A percentile compares a stretch with the other conserved stretches of the same genome.
phyloP scores from a whole-genome alignment of 169 alveolate species.

The Plasmodium reichenowi region DNA sequence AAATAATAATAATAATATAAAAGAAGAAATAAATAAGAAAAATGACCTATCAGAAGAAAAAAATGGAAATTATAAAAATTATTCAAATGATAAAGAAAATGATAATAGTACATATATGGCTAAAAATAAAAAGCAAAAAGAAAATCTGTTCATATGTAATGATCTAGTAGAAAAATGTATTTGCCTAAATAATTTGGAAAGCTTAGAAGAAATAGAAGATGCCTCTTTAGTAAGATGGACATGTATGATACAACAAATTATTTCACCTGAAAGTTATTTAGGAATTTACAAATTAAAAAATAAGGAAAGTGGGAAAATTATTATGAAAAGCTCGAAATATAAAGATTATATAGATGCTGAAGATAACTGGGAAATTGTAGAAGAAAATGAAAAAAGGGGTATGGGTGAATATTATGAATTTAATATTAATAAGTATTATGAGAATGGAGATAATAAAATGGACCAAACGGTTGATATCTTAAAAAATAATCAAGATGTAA shows the following conservation, averaged over 20 bases:
- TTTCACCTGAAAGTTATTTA: slow-evolving; percentile 70
- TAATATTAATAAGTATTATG: slow-evolving; percentile 17
- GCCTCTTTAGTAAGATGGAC: slow-evolving; percentile 74
- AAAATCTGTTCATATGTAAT: slow-evolving; percentile 10
- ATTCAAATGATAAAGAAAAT: neutral
- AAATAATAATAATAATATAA: neutral
- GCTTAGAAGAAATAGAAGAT: slow-evolving; percentile 39
- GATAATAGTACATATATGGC: too few species aligned
- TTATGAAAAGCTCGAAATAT: slow-evolving; percentile 71
- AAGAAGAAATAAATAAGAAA: neutral
- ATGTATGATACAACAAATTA: slow-evolving; percentile 76
- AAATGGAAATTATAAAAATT: neutral
- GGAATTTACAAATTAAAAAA: slow-evolving; percentile 67
- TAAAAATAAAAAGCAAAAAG: slow-evolving; percentile 7
- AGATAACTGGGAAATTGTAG: slow-evolving; percentile 62
- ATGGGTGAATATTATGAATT: slow-evolving; percentile 56
- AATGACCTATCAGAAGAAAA: neutral
- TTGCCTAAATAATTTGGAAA: slow-evolving; percentile 27
- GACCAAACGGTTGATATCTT: neutral
- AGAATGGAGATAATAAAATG: neutral
- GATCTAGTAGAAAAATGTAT: slow-evolving; percentile 48
- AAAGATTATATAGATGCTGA: slow-evolving; percentile 71
- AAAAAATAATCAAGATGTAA: neutral
- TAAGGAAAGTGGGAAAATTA: slow-evolving; percentile 39
- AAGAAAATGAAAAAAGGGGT: slow-evolving; percentile 38